Conservation (phyloP, 2,329 filamentous ascomycete genomes). For the Ustulina deusta region DNA sequence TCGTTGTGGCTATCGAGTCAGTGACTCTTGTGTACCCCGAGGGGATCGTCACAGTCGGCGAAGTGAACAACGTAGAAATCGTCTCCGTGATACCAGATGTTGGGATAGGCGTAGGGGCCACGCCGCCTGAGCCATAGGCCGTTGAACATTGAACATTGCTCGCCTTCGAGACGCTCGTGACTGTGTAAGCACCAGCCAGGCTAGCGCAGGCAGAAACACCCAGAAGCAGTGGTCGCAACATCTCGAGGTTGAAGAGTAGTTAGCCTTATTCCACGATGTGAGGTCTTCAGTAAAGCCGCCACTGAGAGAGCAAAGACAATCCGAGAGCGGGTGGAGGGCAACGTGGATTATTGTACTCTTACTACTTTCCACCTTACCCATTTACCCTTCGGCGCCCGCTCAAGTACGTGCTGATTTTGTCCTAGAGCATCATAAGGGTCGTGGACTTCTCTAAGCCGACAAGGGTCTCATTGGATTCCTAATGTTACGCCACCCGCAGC, state of each 20-base stretch:
- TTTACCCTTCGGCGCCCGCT: neutral
- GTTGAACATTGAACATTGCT: conserved; percentile 38
- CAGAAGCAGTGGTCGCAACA: conserved; percentile 36
- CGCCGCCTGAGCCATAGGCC: conserved; percentile 38
- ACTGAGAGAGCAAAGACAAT: neutral
- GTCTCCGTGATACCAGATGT: conserved; percentile 32
- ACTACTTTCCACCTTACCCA: neutral
- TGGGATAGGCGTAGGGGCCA: conserved; percentile 39
- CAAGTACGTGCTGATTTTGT: neutral
- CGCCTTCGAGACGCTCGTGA: conserved; percentile 35
- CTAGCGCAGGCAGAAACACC: conserved; percentile 30
- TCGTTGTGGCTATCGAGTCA: conserved; percentile 36
- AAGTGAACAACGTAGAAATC: conserved; percentile 24
- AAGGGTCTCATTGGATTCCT: conserved; percentile 8
- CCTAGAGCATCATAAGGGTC: conserved; percentile 5
- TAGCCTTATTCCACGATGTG: neutral
- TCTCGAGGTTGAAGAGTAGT: conserved; percentile 9
- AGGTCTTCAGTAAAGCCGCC: conserved; percentile 6
- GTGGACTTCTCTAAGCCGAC: conserved; percentile 1
- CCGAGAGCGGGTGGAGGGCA: neutral
- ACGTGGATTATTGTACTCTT: conserved; percentile 16
- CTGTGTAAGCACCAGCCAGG: conserved; percentile 37
- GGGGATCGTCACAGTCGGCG: conserved; percentile 33
- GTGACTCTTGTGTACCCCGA: conserved; percentile 35
- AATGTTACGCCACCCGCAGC: conserved; percentile 19